Conservation (phyloP, 208 protist genomes). For the Leishmania gerbilli region DNA sequence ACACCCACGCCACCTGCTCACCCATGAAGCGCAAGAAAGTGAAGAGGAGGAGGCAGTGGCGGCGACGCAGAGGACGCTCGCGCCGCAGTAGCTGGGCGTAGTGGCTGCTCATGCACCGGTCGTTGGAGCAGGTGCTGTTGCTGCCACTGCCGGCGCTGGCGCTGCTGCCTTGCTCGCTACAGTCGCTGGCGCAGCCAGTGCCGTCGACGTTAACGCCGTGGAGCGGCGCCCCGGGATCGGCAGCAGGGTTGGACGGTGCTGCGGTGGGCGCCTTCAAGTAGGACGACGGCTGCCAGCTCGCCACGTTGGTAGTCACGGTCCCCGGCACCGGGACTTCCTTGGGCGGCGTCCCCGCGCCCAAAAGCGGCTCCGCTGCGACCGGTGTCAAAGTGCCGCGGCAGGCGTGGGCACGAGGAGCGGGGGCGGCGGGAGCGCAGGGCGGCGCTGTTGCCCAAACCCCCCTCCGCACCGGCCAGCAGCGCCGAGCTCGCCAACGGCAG, state of each 20-base stretch:
- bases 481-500: too few relatives aligned
- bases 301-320: background rate
- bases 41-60: slow-evolving; percentile 24
- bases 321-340: background rate
- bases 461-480: too few relatives aligned
- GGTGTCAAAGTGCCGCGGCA: background rate
- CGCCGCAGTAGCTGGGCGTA: slow-evolving; percentile 27
- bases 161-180: slow-evolving; percentile 1
- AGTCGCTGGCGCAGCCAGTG: background rate
- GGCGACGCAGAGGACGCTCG: slow-evolving; percentile 25
- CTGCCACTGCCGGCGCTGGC: slow-evolving; percentile 11
- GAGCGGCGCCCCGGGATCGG: background rate
- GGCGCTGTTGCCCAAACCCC: too few relatives aligned
- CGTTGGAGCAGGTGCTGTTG: slow-evolving; percentile 20
- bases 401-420: slow-evolving; percentile 1
- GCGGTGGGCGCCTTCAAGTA: background rate
- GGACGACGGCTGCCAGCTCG: background rate
- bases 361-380: slow-evolving; percentile 16
- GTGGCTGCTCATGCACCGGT: slow-evolving; percentile 22
- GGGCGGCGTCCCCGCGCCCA: background rate
- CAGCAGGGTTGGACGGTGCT: background rate
- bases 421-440: slow-evolving; percentile 6
- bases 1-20: slow-evolving; percentile 45
- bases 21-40: slow-evolving; percentile 54
- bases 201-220: background rate